Base-by-base conservation (phyloP, 805 yeast species). In the Pichia heedii region DNA sequence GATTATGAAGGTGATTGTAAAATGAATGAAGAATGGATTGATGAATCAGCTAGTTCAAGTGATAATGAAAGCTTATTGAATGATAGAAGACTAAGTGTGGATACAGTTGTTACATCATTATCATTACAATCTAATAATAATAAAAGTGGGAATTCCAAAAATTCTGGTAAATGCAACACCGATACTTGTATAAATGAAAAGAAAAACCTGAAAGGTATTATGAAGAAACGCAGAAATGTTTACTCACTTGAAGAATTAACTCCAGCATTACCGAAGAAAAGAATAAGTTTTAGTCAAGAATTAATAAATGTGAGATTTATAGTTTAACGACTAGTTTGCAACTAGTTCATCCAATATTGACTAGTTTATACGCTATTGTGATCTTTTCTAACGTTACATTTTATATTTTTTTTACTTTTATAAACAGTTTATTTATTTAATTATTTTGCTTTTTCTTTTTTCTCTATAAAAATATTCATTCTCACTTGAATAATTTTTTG, bases 201-300 rank as follows among this genome's bases (percentile, higher is more conserved):
- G 4, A 18, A 19, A 5, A 19, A 6, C 32, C 22, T 43, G 18
- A 43, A 37, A 36, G 11, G 42, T 35, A 43, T 43, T 20, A 29
- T 43, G 18, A 43, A 43, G n/a, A 43, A 43, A 13, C 33, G 45
- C 4, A 34, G n/a, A 18, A 43, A 34, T 22, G 13, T 35, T 19
- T 38, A 38, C 19, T 10, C 36, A 20, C 13, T 13, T 20, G 30
- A 21, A 26, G 26, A n/a, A 22, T n/a, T n/a, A n/a, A n/a, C n/a
- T n/a, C 22, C 38, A 30, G 15, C 15, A 27, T 27, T 19, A 8
- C 20, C 41, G 2, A 43, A 43, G 13, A 43, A 43, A 20, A 38
- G 42, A 38, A 43, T 43, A 16, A 38, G 42, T 24, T 43, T 43
- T 26, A 35, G 36, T 32, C 29, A 33, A 5, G 42, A 43, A 27